phyloP scores from a whole-genome alignment of 306 rosid genomes.

The Cucumis hystrix region DNA sequence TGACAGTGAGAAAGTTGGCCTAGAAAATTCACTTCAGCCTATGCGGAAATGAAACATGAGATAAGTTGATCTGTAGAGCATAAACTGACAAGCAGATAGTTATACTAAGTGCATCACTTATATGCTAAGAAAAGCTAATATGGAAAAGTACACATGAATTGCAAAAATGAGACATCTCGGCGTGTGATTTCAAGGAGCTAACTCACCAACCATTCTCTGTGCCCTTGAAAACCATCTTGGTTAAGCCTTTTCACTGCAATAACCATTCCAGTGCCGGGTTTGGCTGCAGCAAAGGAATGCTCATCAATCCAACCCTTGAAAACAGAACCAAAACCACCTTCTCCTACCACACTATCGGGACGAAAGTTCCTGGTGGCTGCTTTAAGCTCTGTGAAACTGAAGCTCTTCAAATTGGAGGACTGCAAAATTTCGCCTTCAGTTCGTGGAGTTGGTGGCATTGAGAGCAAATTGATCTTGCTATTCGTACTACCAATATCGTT shows the following conservation, averaged over 20 bases:
- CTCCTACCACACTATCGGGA: conserved; percentile 51
- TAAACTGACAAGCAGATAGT: not conserved
- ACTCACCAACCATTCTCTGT: conserved; percentile 75
- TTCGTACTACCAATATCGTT: conserved; percentile 12
- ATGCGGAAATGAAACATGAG: not conserved
- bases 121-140: not conserved
- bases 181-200: not conserved
- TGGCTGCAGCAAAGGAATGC: conserved; percentile 31
- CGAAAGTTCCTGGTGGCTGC: conserved; percentile 59
- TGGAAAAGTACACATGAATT: not conserved
- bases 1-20: conserved; percentile 58
- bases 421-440: conserved; percentile 42
- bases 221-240: conserved; percentile 53
- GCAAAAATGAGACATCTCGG: not conserved
- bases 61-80: not conserved
- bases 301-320: conserved; percentile 70
- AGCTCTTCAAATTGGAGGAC: conserved; percentile 23
- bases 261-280: conserved; percentile 53
- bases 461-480: conserved; percentile 15
- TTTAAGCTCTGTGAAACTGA: conserved; percentile 20
- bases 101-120: not conserved
- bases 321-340: conserved; percentile 67
- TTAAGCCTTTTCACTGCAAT: conserved; percentile 64
- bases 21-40: conserved; percentile 60
- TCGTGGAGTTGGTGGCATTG: conserved; percentile 15